Evolutionary conservation across 2,329 filamentous ascomycete species (phyloP), one percentile per base, ranked within the genome.

Genomic region (Sarocladium oryzae): DNA sequence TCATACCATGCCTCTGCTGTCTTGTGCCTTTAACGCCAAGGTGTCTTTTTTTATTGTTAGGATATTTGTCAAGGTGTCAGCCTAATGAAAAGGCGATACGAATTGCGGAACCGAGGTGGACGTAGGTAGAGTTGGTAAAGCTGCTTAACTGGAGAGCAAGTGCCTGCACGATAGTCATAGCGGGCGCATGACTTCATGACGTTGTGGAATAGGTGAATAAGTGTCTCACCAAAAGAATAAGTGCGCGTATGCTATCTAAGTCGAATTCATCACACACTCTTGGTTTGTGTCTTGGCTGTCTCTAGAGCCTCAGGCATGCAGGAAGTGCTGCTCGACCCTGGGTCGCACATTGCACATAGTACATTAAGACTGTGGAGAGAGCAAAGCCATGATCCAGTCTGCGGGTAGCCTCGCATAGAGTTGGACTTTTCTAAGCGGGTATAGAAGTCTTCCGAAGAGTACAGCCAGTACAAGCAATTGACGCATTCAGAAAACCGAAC

Each of bases 1-100:
- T 43, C 40, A 16, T 43, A 43, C 21, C 23, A 28, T 10, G 40
- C 40, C n/a, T 43, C 40, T 20, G 24, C 40, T 16, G 40, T 43
- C 23, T 43, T 43, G 7, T n/a, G n/a, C n/a, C n/a, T n/a, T n/a
- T 8, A 7, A n/a, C 37, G 23, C 40, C 11, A 43, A 11, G 21
- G 21, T 43, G 21, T 28, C 23, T 16, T 43, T 26, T 26, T n/a
- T n/a, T n/a, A n/a, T n/a, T n/a, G n/a, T 20, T n/a, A 8, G 40
- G 26, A 16, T 26, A 43, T 18, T 43, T 43, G 21, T 43, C 40
- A 16, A 43, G 40, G n/a, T 43, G 40, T n/a, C 24, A n/a, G n/a
- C 40, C 40, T 4, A 43, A 23, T 4, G 40, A 43, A 28, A 43
- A 43, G 11, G 40, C 40, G 7, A 43, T 43, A 3, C 40, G 40